These are phyloP conservation scores for Cadophora malorum DNA, from an alignment of 2,329 filamentous ascomycete species.

Conservation along the genomic window DNA sequence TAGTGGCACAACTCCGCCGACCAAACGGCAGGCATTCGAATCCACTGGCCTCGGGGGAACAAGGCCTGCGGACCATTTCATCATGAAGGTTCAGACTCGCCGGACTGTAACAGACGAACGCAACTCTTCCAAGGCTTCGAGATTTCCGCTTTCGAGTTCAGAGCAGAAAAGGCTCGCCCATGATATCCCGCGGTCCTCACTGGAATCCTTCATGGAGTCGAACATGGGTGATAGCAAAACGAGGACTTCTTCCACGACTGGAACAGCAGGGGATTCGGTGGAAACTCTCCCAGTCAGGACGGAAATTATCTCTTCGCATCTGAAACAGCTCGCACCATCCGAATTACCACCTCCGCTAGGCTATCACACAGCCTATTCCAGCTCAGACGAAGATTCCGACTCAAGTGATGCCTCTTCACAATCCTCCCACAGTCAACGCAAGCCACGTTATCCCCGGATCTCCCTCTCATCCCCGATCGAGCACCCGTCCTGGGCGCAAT, in stretches of 20 bases:
- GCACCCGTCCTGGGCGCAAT: background rate
- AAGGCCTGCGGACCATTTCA: constrained; percentile 68
- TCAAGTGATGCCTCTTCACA: constrained; percentile 14
- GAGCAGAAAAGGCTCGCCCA: constrained; percentile 31
- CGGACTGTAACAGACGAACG: constrained; percentile 30
- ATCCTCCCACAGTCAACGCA: constrained; percentile 15
- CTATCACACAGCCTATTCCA: constrained; percentile 29
- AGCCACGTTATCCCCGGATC: constrained; percentile 6
- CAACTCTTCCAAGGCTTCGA: constrained; percentile 24
- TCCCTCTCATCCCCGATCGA: constrained; percentile 1
- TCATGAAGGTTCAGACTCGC: constrained; percentile 55
- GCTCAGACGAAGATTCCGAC: constrained; percentile 29
- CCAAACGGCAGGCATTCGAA: constrained; percentile 51
- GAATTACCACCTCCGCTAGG: constrained; percentile 34
- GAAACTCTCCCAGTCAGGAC: constrained; percentile 29
- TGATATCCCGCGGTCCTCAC: constrained; percentile 30
- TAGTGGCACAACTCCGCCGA: constrained; percentile 13
- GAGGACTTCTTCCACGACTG: constrained; percentile 21
- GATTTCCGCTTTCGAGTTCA: constrained; percentile 26
- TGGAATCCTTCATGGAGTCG: constrained; percentile 29
- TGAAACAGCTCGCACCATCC: constrained; percentile 32
- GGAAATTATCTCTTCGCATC: constrained; percentile 32
- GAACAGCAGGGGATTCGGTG: background rate
- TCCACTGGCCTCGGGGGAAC: constrained; percentile 66
- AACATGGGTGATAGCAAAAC: constrained; percentile 2